Percentiles rank a stretch among this genome's conserved stretches.
Evolutionary conservation across 192 early-diverging fungal species (phyloP).

Genomic region (Entophlyctis luteolus): DNA sequence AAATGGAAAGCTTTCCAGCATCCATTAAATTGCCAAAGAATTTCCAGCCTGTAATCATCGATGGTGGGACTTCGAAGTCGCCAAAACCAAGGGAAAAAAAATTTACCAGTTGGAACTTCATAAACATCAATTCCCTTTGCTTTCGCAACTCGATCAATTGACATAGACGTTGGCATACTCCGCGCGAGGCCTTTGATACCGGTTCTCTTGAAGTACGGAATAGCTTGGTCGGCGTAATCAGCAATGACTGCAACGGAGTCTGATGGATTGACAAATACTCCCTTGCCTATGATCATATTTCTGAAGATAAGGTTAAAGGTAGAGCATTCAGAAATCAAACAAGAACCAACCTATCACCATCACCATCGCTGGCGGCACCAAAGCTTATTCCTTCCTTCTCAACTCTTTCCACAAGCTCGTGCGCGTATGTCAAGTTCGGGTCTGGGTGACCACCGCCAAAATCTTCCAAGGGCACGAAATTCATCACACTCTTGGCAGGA

Average conservation of each 20-base stretch:
- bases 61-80: conserved; percentile 34
- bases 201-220: conserved; percentile 86
- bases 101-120: conserved; percentile 93
- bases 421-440: conserved; percentile 96
- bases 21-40: conserved; percentile 99
- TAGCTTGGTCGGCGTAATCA: conserved; percentile 73
- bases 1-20: conserved; percentile 85
- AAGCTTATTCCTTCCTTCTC: conserved; percentile 73
- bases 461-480: conserved; percentile 74
- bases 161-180: conserved; percentile 92
- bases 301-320: conserved; percentile 8
- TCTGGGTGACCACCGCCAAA: conserved; percentile 97
- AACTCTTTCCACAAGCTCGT: conserved; percentile 86
- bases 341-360: background rate
- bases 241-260: conserved; percentile 98
- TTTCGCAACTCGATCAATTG: conserved; percentile 82
- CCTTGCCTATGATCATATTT: conserved; percentile 97
- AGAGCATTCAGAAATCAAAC: background rate
- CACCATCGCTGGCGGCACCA: conserved; percentile 81
- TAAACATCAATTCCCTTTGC: conserved; percentile 74
- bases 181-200: conserved; percentile 86
- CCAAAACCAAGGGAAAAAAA: conserved; percentile 23
- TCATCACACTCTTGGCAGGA: conserved; percentile 71
- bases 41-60: too few species aligned
- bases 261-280: conserved; percentile 91